Percentiles rank a stretch among this genome's conserved stretches.
phyloP scores from a whole-genome alignment of 306 rosid species.

The Gleditsia sinensis region DNA sequence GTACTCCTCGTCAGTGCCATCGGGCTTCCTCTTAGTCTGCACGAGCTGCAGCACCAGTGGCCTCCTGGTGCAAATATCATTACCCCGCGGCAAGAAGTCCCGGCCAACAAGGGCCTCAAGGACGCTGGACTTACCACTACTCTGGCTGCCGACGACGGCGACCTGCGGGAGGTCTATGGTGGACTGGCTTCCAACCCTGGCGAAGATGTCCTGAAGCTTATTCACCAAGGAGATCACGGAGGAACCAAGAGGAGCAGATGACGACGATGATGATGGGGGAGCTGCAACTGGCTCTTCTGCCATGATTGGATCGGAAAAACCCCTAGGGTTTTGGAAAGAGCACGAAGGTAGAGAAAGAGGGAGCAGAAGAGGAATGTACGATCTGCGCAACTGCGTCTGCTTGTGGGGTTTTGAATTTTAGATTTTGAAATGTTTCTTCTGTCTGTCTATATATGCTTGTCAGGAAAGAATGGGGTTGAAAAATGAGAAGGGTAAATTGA shows the following conservation, averaged over 20 bases:
- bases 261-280: constrained; percentile 39
- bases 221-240: constrained; percentile 89
- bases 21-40: constrained; percentile 66
- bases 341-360: neutral
- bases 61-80: constrained; percentile 89
- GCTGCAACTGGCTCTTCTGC: constrained; percentile 65
- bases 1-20: constrained; percentile 73
- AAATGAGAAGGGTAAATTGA: too few relatives aligned
- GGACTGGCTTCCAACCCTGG: constrained; percentile 89
- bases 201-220: constrained; percentile 91
- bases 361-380: neutral
- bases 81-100: constrained; percentile 91
- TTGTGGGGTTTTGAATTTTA: neutral
- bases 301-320: constrained; percentile 55
- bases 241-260: constrained; percentile 71
- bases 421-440: too few relatives aligned
- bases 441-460: neutral
- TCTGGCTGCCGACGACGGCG: constrained; percentile 97
- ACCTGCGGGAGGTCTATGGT: constrained; percentile 98
- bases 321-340: constrained; percentile 46
- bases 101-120: constrained; percentile 97
- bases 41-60: constrained; percentile 96
- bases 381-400: neutral
- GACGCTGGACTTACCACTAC: constrained; percentile 99
- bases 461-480: neutral